Evolutionary conservation across 2,329 filamentous ascomycete genomes (phyloP).

Genomic region (Pseudocercospora fuligena): DNA sequence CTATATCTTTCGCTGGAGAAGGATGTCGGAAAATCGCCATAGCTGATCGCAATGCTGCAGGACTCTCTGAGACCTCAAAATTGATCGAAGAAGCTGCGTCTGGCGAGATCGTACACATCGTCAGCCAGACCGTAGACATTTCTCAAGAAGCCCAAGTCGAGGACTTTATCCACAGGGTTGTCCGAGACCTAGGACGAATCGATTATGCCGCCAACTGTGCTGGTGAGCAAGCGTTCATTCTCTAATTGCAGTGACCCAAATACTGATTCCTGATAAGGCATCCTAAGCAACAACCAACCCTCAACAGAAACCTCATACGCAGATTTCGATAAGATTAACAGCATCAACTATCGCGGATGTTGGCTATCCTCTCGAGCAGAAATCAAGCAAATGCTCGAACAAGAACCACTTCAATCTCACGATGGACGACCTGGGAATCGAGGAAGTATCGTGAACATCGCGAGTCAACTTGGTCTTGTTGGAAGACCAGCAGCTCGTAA

Average conservation of each 20-base stretch:
- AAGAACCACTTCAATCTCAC: constrained; percentile 50
- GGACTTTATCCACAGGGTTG: constrained; percentile 40
- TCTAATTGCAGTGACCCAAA: background rate
- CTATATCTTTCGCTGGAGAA: constrained; percentile 51
- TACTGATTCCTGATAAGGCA: constrained; percentile 35
- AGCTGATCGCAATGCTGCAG: constrained; percentile 45
- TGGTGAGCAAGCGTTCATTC: constrained; percentile 19
- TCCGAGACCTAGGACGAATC: constrained; percentile 46
- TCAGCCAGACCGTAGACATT: constrained; percentile 43
- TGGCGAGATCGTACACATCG: constrained; percentile 30
- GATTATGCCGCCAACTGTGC: constrained; percentile 56
- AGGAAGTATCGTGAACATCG: constrained; percentile 54
- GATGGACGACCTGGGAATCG: constrained; percentile 49
- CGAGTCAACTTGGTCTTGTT: constrained; percentile 50
- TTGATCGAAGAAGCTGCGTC: constrained; percentile 37
- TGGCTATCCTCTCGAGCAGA: constrained; percentile 54
- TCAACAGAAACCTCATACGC: constrained; percentile 43
- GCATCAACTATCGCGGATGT: constrained; percentile 51
- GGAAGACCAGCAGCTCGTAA: constrained; percentile 49
- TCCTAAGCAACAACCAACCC: constrained; percentile 45
- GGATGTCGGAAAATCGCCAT: constrained; percentile 52
- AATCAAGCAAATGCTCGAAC: constrained; percentile 50
- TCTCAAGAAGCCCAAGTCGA: constrained; percentile 44
- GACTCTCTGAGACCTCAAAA: constrained; percentile 42
- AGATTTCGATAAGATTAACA: constrained; percentile 52